Conservation (phyloP, 2,329 filamentous ascomycete species). For the Claviceps sp. region DNA sequence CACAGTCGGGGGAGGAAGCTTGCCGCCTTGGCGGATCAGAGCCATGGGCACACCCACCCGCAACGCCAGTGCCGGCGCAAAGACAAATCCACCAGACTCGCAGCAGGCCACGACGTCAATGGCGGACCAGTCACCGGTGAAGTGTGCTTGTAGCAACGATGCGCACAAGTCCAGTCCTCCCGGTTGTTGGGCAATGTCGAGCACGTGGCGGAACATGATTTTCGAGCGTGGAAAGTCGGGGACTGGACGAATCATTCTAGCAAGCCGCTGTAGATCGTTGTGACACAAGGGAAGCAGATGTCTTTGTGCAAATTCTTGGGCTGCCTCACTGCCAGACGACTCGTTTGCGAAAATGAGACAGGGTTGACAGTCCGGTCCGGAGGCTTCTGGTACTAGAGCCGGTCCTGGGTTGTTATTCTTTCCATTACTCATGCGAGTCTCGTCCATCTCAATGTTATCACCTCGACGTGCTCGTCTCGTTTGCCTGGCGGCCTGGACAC, state of each 20-base stretch:
- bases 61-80: constrained; percentile 35
- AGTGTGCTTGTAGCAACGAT: constrained; percentile 32
- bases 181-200: constrained; percentile 37
- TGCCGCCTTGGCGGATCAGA: constrained; percentile 41
- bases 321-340: constrained; percentile 22
- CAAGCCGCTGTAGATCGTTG: constrained; percentile 30
- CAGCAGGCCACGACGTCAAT: constrained; percentile 35
- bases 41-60: constrained; percentile 28
- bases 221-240: constrained; percentile 35
- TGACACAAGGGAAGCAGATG: constrained; percentile 15
- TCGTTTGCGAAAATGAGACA: constrained; percentile 38
- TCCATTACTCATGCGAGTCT: too few relatives aligned
- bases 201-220: constrained; percentile 44
- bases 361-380: constrained; percentile 15
- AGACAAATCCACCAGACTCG: constrained; percentile 44
- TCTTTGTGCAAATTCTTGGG: constrained; percentile 25
- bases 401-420: not conserved
- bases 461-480: constrained; percentile 23
- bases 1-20: constrained; percentile 43
- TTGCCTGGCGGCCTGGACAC: constrained; percentile 26
- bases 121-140: constrained; percentile 31
- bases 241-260: constrained; percentile 33
- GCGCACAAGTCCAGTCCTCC: constrained; percentile 38
- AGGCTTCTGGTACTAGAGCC: not conserved
- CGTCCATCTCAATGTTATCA: not conserved